Conservation (phyloP, 2,329 filamentous ascomycete genomes). For the Alternaria brassicicola region DNA sequence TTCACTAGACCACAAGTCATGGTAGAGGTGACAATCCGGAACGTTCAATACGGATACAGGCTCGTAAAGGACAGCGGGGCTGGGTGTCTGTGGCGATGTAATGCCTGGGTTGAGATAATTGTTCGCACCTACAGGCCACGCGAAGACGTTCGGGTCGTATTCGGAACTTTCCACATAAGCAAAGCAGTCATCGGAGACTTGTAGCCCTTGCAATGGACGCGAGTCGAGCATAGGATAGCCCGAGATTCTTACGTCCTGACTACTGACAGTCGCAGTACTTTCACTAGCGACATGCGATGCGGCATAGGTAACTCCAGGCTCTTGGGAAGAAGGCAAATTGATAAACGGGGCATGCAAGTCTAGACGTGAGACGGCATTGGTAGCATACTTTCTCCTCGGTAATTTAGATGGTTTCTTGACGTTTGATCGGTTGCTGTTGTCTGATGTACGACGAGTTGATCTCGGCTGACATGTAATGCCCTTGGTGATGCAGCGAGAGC, state of each 20-base stretch:
- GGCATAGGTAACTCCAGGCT: slow-evolving; percentile 27
- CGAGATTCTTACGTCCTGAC: slow-evolving; percentile 29
- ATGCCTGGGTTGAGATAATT: slow-evolving; percentile 27
- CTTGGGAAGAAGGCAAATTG: slow-evolving; percentile 29
- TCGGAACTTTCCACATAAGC: slow-evolving; percentile 34
- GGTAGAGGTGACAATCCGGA: slow-evolving; percentile 29
- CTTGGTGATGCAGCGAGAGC: slow-evolving; percentile 45
- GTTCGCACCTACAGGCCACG: slow-evolving; percentile 24
- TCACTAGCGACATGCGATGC: slow-evolving; percentile 40
- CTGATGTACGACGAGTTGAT: slow-evolving; percentile 47
- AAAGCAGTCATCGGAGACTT: slow-evolving; percentile 34
- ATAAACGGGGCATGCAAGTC: slow-evolving; percentile 28
- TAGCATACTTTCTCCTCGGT: slow-evolving; percentile 34
- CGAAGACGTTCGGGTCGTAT: slow-evolving; percentile 25
- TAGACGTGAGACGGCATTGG: slow-evolving; percentile 27
- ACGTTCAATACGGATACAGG: slow-evolving; percentile 26
- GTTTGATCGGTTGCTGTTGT: slow-evolving; percentile 39
- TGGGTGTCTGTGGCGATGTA: slow-evolving; percentile 41
- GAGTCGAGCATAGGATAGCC: slow-evolving; percentile 36
- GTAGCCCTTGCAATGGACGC: slow-evolving; percentile 32
- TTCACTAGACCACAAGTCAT: slow-evolving; percentile 34
- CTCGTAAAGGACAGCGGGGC: slow-evolving; percentile 33
- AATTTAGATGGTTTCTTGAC: slow-evolving; percentile 34
- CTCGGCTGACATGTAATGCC: slow-evolving; percentile 45
- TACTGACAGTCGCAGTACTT: slow-evolving; percentile 34